phyloP scores from a whole-genome alignment of 2,329 filamentous ascomycete species.

The Gaeumannomyces sp. region DNA sequence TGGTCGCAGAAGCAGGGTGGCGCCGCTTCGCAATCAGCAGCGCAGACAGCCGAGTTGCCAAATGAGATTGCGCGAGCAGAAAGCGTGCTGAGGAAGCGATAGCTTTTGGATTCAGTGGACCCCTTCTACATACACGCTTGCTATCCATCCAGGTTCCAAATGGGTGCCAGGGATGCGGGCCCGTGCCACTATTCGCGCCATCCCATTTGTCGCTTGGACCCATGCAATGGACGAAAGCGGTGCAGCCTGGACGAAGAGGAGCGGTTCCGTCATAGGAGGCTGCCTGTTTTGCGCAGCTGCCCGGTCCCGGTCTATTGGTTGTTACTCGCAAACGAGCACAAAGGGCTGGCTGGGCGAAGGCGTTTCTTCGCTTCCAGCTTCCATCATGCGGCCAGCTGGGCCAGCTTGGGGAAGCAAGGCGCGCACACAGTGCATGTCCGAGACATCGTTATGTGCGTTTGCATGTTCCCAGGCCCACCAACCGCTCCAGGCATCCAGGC shows the following conservation, averaged over 20 bases:
- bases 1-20: neutral
- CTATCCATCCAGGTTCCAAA: neutral
- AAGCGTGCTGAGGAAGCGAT: neutral
- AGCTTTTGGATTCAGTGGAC: too few species aligned
- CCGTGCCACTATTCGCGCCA: neutral
- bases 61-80: neutral
- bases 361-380: neutral
- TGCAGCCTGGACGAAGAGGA: too few species aligned
- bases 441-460: too few species aligned
- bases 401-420: neutral
- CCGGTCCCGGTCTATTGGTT: too few species aligned
- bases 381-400: neutral
- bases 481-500: too few species aligned
- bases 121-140: too few species aligned
- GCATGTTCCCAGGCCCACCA: too few species aligned
- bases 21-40: neutral
- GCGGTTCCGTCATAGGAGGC: neutral
- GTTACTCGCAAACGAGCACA: too few species aligned
- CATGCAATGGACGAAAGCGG: neutral
- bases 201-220: constrained; percentile 2
- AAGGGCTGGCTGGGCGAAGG: too few species aligned
- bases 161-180: neutral
- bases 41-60: neutral
- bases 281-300: neutral
- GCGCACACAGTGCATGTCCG: neutral